These are phyloP conservation scores for Termitomyces sp. DNA, from an alignment of 768 basidiomycete species.

Conservation along the genomic window DNA sequence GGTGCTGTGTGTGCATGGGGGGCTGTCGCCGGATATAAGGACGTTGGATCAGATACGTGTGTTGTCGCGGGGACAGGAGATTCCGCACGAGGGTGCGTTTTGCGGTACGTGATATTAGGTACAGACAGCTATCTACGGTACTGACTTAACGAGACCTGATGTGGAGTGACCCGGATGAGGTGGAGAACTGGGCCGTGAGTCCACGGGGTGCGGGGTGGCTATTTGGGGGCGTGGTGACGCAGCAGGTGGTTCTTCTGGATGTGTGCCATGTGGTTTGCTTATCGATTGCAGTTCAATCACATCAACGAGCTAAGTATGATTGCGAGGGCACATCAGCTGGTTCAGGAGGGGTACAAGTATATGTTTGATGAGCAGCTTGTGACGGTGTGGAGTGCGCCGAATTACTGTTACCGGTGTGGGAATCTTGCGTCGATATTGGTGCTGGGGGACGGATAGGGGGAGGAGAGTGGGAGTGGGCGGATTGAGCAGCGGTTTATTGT, in stretches of 20 bases:
- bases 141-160: conserved; percentile 68
- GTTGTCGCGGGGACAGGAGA: conserved; percentile 92
- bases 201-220: conserved; percentile 96
- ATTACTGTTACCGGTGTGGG: conserved; percentile 78
- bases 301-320: conserved; percentile 85
- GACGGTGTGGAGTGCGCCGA: conserved; percentile 91
- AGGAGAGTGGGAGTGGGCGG: background rate
- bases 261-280: background rate
- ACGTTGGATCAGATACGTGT: conserved; percentile 94
- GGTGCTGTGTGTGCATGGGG: conserved; percentile 92
- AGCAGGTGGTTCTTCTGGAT: conserved; percentile 51
- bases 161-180: conserved; percentile 98
- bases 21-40: conserved; percentile 92
- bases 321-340: conserved; percentile 94
- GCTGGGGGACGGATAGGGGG: conserved; percentile 52
- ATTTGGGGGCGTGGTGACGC: conserved; percentile 83
- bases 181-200: conserved; percentile 95
- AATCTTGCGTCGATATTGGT: conserved; percentile 92
- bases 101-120: conserved; percentile 59
- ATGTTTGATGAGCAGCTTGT: conserved; percentile 95
- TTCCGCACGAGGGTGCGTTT: conserved; percentile 98
- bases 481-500: conserved; percentile 64
- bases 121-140: background rate
- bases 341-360: conserved; percentile 93
- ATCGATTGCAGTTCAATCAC: conserved; percentile 73